Base-by-base conservation (phyloP, 2,329 filamentous ascomycete genomes). In the Trichoderma koningii region DNA sequence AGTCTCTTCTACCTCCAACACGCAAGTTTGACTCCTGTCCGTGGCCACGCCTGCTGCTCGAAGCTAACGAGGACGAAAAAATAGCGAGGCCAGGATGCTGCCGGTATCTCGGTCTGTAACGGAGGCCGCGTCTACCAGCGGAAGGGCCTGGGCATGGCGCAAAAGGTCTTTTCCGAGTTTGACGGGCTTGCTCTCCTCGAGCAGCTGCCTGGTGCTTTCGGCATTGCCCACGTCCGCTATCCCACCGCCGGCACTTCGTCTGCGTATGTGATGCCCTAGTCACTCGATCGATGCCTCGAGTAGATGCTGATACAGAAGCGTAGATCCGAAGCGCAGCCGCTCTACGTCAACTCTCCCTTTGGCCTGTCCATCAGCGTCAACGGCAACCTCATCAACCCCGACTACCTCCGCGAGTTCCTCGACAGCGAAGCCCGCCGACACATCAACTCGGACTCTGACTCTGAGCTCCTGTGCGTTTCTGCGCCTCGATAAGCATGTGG, bases 371-470 rank as follows among this genome's bases (percentile, higher is more conserved):
- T 95, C 74, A 85, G 89, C 23, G 89, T 95, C 78, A 97, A 97
- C 73, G 93, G 93, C 66, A 97, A 97, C 78, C 82, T 97, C 53
- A 91, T 96, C 80, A 85, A 96, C 73, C 86, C 89, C 5, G 82
- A 83, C 2, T 87, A 90, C 60, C 81, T 96, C 55, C 87, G 85
- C 75, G 78, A 82, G 67, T 91, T 88, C 73, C 82, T 96, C 55
- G 92, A 96, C 72, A 81, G 88, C 69, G 89, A 91, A 69, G 91
- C 90, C 7, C 91, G 91, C 74, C 85, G 92, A 70, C 92, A 96
- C 76, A 90, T 95, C 81, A 97, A 96, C 78, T 93, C 92, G 30
- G 92, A 96, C 72, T 93, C 89, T 65, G 92, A 96, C 78, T 92
- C 89, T 70, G 93, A 96, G 52, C 71, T 74, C 28, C 56, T 74